phyloP scores from a whole-genome alignment of 2,329 filamentous ascomycete genomes.

The Penicillium corylophilum region DNA sequence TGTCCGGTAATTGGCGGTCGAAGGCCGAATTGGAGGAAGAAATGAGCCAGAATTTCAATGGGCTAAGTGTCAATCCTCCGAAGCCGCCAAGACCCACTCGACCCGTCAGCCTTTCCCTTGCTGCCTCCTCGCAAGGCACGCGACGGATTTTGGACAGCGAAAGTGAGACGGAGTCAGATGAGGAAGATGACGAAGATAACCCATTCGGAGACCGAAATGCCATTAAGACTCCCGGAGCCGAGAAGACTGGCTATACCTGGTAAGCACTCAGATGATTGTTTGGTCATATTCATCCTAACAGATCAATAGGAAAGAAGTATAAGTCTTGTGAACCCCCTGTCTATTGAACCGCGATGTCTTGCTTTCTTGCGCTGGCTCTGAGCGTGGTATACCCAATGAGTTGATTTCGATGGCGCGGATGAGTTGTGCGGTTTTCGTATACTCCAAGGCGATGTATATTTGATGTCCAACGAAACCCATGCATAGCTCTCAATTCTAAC shows the following conservation, averaged over 20 bases:
- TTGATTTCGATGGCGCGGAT: not conserved
- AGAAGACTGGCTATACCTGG: constrained; percentile 36
- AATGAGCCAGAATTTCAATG: constrained; percentile 33
- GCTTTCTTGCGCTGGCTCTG: not conserved
- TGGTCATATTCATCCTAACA: constrained; percentile 11
- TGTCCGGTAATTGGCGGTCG: constrained; percentile 31
- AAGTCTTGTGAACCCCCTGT: not conserved
- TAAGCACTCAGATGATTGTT: constrained; percentile 17
- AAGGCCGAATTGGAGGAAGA: constrained; percentile 25
- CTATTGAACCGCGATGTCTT: not conserved
- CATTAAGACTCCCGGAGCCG: constrained; percentile 34
- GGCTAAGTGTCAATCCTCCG: constrained; percentile 35
- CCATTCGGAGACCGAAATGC: constrained; percentile 84
- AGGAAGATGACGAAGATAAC: constrained; percentile 77
- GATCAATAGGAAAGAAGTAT: constrained; percentile 29
- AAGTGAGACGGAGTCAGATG: constrained; percentile 53
- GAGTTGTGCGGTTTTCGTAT: not conserved
- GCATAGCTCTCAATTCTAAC: constrained; percentile 1
- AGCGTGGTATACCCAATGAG: not conserved
- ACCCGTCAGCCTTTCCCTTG: constrained; percentile 55
- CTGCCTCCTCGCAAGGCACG: constrained; percentile 20
- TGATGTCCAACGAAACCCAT: not conserved
- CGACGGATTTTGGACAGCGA: constrained; percentile 52
- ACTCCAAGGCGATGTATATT: not conserved
- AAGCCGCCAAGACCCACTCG: constrained; percentile 54